Percentiles rank a stretch among this genome's conserved stretches.
Conservation (phyloP, 306 rosid genomes). For the Astragalus membranaceus region DNA sequence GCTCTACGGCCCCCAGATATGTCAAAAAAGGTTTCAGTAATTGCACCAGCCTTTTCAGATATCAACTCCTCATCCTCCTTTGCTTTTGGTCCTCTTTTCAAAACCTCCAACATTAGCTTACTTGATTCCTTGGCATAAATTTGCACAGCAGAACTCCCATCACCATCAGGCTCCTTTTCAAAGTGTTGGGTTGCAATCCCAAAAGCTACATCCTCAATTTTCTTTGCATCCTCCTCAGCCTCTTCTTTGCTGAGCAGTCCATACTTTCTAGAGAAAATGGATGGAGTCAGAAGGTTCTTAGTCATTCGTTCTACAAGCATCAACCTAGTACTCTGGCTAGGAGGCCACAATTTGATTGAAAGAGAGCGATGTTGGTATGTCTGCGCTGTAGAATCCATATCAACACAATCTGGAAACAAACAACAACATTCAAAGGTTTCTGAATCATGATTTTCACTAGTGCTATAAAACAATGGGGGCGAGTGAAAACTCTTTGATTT, state of each 20-base stretch:
- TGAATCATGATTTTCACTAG: not conserved
- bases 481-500: not conserved
- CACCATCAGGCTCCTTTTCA: constrained; percentile 75
- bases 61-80: constrained; percentile 47
- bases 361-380: constrained; percentile 45
- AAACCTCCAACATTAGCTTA: constrained; percentile 75
- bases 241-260: constrained; percentile 72
- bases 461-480: not conserved
- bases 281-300: constrained; percentile 73
- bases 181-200: constrained; percentile 59
- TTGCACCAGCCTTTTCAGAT: constrained; percentile 30
- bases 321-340: constrained; percentile 76
- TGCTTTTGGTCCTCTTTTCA: constrained; percentile 66
- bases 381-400: constrained; percentile 52
- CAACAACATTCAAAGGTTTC: not conserved
- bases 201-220: constrained; percentile 62
- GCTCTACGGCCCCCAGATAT: constrained; percentile 72
- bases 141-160: constrained; percentile 83
- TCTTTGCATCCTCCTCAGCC: constrained; percentile 64
- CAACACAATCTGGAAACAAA: constrained; percentile 35
- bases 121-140: constrained; percentile 89
- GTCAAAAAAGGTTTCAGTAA: constrained; percentile 53
- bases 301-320: constrained; percentile 69
- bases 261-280: constrained; percentile 77
- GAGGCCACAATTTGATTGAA: constrained; percentile 79